Conservation (phyloP, 2,329 filamentous ascomycete species). For the Ophiosphaerella herpotricha region DNA sequence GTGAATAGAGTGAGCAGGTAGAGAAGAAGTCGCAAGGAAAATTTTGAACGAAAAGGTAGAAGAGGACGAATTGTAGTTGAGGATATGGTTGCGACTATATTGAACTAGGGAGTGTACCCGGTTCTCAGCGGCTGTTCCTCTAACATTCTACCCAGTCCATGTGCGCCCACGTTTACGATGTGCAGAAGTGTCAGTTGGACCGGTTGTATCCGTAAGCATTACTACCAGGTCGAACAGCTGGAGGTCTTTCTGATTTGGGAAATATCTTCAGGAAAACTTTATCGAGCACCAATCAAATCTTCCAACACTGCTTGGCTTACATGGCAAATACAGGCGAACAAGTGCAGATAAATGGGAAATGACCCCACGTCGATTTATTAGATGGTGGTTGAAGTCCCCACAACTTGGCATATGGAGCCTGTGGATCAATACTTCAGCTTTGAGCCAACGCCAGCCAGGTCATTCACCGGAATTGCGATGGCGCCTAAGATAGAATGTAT, state of each 20-base stretch:
- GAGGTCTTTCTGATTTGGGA: background rate
- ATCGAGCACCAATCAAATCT: conserved; percentile 2
- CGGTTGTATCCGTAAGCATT: conserved; percentile 2
- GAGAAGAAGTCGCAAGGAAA: too few relatives aligned
- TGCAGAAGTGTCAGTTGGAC: background rate
- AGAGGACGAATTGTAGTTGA: conserved; percentile 3
- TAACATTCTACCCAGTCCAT: background rate
- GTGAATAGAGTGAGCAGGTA: background rate
- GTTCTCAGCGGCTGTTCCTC: conserved; percentile 5
- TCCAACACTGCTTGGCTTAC: too few relatives aligned
- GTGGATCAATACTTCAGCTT: too few relatives aligned
- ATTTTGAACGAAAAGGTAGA: background rate
- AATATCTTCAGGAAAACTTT: background rate
- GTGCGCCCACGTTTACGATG: background rate
- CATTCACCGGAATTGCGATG: too few relatives aligned
- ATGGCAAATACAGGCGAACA: too few relatives aligned
- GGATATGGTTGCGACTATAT: conserved; percentile 14
- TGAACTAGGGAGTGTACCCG: conserved; percentile 15
- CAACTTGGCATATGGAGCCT: too few relatives aligned
- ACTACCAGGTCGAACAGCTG: background rate
- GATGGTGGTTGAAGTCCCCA: too few relatives aligned
- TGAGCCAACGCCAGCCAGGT: too few relatives aligned
- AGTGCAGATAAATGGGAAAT: too few relatives aligned
- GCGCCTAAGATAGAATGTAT: too few relatives aligned
- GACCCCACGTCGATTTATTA: too few relatives aligned